Percentiles rank a stretch among this genome's conserved stretches.
These are phyloP conservation scores for Myxozyma neotropica DNA, from an alignment of 805 yeast species.

Conservation along the genomic window DNA sequence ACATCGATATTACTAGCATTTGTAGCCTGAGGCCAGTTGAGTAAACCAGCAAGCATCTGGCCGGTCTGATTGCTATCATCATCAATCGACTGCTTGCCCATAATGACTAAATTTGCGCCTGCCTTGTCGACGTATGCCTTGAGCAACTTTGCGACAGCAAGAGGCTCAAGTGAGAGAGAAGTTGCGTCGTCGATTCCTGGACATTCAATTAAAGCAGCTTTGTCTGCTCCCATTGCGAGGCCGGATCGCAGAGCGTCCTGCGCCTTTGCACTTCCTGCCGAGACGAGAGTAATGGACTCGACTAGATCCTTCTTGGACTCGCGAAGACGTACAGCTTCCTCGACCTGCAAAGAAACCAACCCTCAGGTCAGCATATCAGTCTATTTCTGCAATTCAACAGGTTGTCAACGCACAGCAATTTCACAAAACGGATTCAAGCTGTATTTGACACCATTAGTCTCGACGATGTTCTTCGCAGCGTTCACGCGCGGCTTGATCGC, in stretches of 20 bases:
- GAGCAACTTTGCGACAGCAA: slow-evolving; percentile 84
- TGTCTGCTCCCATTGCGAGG: slow-evolving; percentile 92
- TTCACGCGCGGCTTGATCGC: slow-evolving; percentile 93
- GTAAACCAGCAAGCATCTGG: slow-evolving; percentile 90
- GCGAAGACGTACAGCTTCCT: slow-evolving; percentile 82
- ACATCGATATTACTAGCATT: slow-evolving; percentile 84
- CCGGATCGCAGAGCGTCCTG: slow-evolving; percentile 88
- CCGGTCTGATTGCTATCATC: slow-evolving; percentile 95
- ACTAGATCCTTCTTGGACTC: slow-evolving; percentile 66
- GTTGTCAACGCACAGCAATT: slow-evolving; percentile 73
- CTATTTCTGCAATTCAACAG: too few relatives aligned
- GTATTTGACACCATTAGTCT: slow-evolving; percentile 86
- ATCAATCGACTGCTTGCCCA: slow-evolving; percentile 97
- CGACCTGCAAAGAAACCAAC: slow-evolving; percentile 49
- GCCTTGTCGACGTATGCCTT: slow-evolving; percentile 70
- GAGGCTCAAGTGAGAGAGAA: slow-evolving; percentile 64
- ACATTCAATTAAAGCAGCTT: slow-evolving; percentile 77
- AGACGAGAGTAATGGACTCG: slow-evolving; percentile 84
- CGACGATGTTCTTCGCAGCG: slow-evolving; percentile 79
- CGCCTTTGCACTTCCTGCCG: slow-evolving; percentile 83
- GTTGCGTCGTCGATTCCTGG: slow-evolving; percentile 45
- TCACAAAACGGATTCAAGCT: slow-evolving; percentile 97
- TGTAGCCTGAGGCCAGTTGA: slow-evolving; percentile 96
- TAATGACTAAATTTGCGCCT: slow-evolving; percentile 72
- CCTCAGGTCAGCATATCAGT: too few relatives aligned